A percentile compares a stretch with the other conserved stretches of the same genome.
These are phyloP conservation scores for Bjerkandera adusta DNA, from an alignment of 1,284 basidiomycete species.

Conservation along the genomic window DNA sequence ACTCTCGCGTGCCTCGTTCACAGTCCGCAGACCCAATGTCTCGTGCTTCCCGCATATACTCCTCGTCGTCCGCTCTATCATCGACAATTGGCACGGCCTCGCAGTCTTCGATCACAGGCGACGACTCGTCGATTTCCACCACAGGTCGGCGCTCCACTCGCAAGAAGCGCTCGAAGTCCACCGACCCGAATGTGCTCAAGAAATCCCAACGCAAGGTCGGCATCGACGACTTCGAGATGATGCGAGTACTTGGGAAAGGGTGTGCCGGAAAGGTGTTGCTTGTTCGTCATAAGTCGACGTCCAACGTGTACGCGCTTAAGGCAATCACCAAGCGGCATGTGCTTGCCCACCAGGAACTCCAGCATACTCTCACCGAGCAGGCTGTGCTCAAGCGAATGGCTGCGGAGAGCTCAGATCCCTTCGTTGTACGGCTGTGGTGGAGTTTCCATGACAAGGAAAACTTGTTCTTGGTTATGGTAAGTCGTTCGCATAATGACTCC, in stretches of 20 bases:
- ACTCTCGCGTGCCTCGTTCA: conserved; percentile 58
- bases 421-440: conserved; percentile 93
- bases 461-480: conserved; percentile 84
- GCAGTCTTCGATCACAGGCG: conserved; percentile 44
- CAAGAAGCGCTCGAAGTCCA: conserved; percentile 59
- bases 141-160: conserved; percentile 36
- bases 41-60: conserved; percentile 51
- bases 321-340: conserved; percentile 97
- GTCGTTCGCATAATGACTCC: conserved; percentile 26
- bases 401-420: conserved; percentile 78
- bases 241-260: conserved; percentile 93
- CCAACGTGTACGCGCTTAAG: conserved; percentile 87
- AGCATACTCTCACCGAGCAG: conserved; percentile 95
- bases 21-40: conserved; percentile 72
- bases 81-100: conserved; percentile 47
- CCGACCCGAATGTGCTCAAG: conserved; percentile 45
- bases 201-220: conserved; percentile 67
- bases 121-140: conserved; percentile 63
- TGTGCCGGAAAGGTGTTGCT: conserved; percentile 94
- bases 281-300: conserved; percentile 72
- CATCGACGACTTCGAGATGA: conserved; percentile 94
- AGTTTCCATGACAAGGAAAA: conserved; percentile 96
- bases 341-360: conserved; percentile 90
- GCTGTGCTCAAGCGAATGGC: conserved; percentile 91
- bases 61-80: conserved; percentile 20